phyloP scores from a whole-genome alignment of 2,329 filamentous ascomycete species.

The Ilyonectria mors-panacis region DNA sequence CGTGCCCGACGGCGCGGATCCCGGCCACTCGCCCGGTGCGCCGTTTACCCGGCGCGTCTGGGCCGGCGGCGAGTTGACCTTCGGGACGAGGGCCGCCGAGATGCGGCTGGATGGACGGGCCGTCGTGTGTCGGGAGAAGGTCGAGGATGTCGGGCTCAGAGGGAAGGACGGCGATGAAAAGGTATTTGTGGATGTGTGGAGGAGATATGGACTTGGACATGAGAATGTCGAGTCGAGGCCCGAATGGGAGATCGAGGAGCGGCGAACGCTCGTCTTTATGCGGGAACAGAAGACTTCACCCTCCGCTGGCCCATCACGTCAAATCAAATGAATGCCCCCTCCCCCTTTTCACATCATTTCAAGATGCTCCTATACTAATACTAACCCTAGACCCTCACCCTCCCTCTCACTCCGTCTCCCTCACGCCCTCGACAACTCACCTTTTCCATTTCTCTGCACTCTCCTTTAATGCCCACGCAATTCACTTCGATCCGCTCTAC shows the following conservation, averaged over 20 bases:
- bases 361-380: conserved; percentile 12
- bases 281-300: conserved; percentile 48
- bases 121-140: conserved; percentile 62
- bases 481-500: conserved; percentile 86
- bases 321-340: conserved; percentile 48
- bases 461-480: conserved; percentile 92
- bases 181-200: conserved; percentile 67
- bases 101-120: conserved; percentile 58
- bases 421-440: conserved; percentile 78
- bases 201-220: conserved; percentile 58
- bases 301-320: conserved; percentile 30
- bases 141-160: conserved; percentile 57
- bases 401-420: conserved; percentile 60
- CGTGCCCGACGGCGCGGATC: conserved; percentile 87
- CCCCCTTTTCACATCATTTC: not conserved
- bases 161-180: conserved; percentile 57
- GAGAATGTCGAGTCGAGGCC: conserved; percentile 30
- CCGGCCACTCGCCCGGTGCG: conserved; percentile 79
- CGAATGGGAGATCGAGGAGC: conserved; percentile 60
- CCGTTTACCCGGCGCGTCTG: conserved; percentile 87
- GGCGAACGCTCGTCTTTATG: conserved; percentile 68
- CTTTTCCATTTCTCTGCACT: conserved; percentile 94
- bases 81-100: conserved; percentile 52
- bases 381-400: conserved; percentile 50
- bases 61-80: conserved; percentile 83